Percentiles rank a stretch among this genome's conserved stretches.
Conservation (phyloP, 495 filamentous ascomycete genomes). For the Elaphomyces granulatus region DNA sequence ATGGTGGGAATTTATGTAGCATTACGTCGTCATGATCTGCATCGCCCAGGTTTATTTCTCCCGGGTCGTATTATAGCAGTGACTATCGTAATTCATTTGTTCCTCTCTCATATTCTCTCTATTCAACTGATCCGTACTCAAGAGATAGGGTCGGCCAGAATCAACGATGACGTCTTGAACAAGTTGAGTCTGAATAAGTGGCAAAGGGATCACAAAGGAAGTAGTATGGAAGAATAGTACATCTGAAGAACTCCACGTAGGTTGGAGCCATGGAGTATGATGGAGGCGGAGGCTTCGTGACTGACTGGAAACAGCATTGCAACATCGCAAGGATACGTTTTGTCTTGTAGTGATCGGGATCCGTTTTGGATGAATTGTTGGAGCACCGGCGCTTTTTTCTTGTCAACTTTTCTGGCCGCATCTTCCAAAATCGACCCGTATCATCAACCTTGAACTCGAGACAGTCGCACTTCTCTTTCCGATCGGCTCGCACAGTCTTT, state of each 20-base stretch:
- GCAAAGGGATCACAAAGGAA: constrained; percentile 1
- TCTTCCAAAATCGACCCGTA: background rate
- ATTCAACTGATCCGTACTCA: no score
- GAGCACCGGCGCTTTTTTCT: background rate
- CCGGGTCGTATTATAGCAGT: no score
- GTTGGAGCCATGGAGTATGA: background rate
- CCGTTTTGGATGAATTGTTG: constrained; percentile 3
- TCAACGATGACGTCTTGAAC: background rate
- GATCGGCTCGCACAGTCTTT: constrained; percentile 1
- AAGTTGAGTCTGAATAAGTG: constrained; percentile 2
- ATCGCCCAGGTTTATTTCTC: background rate
- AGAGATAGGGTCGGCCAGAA: no score
- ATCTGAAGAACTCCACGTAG: background rate
- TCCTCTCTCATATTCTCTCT: no score
- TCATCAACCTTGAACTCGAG: constrained; percentile 1
- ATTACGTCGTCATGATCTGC: background rate
- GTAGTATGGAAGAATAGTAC: constrained; percentile 3
- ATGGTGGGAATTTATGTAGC: background rate
- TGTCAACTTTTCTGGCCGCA: constrained; percentile 2
- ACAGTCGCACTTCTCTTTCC: constrained; percentile 1
- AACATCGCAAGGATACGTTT: constrained; percentile 2
- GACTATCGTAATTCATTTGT: no score
- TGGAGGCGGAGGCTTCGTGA: constrained; percentile 1
- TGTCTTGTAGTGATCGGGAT: background rate
- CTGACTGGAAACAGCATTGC: background rate